Evolutionary conservation across 2,329 filamentous ascomycete species (phyloP).

Genomic region (Nothophoma quercina): DNA sequence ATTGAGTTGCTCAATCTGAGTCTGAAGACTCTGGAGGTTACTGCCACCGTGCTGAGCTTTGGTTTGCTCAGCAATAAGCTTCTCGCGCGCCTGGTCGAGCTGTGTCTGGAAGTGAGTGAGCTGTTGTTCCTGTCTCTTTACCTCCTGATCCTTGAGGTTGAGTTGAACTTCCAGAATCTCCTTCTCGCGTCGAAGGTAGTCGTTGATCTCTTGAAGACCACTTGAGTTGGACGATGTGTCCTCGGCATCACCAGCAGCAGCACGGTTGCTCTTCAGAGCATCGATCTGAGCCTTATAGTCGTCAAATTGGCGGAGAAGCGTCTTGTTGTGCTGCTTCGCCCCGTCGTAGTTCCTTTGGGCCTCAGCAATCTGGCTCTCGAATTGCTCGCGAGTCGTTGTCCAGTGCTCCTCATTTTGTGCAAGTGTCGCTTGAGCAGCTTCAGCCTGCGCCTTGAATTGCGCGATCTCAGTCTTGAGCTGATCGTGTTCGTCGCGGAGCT

Average conservation of each 20-base stretch:
- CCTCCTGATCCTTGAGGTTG: slow-evolving; percentile 86
- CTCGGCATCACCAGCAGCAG: slow-evolving; percentile 61
- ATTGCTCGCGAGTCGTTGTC: slow-evolving; percentile 79
- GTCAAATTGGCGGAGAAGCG: slow-evolving; percentile 89
- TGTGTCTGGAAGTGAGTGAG: slow-evolving; percentile 86
- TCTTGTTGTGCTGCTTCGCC: slow-evolving; percentile 84
- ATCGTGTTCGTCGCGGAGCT: slow-evolving; percentile 80
- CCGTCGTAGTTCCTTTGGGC: slow-evolving; percentile 82
- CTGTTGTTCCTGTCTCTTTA: slow-evolving; percentile 87
- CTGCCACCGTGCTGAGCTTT: slow-evolving; percentile 77
- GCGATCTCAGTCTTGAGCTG: slow-evolving; percentile 80
- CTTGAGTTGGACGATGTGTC: slow-evolving; percentile 65
- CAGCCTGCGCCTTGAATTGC: slow-evolving; percentile 78
- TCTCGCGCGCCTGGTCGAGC: slow-evolving; percentile 86
- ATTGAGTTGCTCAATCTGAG: slow-evolving; percentile 94
- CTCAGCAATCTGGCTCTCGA: slow-evolving; percentile 85
- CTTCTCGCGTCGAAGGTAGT: slow-evolving; percentile 91
- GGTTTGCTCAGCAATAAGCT: slow-evolving; percentile 85
- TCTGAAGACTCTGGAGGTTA: slow-evolving; percentile 88
- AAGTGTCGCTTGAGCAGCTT: slow-evolving; percentile 82
- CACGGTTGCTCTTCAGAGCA: slow-evolving; percentile 77
- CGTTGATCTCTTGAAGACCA: slow-evolving; percentile 87
- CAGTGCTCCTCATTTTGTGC: slow-evolving; percentile 86
- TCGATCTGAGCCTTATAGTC: slow-evolving; percentile 80
- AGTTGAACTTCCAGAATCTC: slow-evolving; percentile 98